Conservation (phyloP, 2,329 filamentous ascomycete genomes). For the Didymella segeticola region DNA sequence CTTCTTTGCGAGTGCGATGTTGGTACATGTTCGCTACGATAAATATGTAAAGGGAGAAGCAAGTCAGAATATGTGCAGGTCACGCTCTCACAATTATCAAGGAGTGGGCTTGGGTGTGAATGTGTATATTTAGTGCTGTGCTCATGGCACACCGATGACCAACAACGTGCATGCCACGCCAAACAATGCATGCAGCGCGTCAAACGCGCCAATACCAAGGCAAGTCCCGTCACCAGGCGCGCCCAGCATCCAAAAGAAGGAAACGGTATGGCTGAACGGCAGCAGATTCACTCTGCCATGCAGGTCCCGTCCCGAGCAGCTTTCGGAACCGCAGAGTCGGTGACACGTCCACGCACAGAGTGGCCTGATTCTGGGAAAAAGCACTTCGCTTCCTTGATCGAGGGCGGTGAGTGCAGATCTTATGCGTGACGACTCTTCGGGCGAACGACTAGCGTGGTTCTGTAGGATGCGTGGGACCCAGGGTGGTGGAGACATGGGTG, state of each 20-base stretch:
- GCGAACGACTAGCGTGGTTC: not conserved
- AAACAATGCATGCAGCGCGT: not conserved
- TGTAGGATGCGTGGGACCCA: not conserved
- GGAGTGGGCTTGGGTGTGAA: not conserved
- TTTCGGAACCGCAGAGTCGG: not conserved
- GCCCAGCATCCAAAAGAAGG: not conserved
- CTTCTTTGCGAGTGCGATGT: not conserved
- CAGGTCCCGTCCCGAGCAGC: conserved; percentile 1
- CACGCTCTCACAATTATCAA: not conserved
- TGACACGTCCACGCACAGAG: conserved; percentile 1
- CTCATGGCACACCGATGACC: not conserved
- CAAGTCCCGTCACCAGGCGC: not conserved
- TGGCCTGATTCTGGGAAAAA: conserved; percentile 14
- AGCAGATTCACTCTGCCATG: not conserved
- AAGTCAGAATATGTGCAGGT: not conserved
- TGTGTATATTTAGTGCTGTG: not conserved
- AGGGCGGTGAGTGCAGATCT: not conserved
- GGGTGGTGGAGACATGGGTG: not conserved
- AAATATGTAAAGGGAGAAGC: not conserved
- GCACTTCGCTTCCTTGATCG: conserved; percentile 2
- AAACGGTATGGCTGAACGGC: not conserved
- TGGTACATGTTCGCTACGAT: not conserved
- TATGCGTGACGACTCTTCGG: not conserved
- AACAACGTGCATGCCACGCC: not conserved
- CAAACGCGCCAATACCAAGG: conserved; percentile 4